Base-by-base conservation (phyloP, 2,329 filamentous ascomycete genomes). In the Gyromitra esculenta region DNA sequence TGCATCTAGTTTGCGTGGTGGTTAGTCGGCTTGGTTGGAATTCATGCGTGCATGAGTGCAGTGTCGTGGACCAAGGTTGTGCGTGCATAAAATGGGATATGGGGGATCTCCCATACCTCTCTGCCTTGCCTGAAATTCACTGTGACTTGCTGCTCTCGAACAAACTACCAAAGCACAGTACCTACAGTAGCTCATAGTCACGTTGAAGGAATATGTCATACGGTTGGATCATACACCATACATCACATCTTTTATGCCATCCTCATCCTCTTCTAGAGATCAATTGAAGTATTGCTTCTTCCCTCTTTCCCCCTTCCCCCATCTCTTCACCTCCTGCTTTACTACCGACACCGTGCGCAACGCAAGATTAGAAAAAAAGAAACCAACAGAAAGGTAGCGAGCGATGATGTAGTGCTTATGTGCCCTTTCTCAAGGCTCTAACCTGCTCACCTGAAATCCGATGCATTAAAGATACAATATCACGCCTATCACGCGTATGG, bases 11-110 rank as follows among this genome's bases (percentile, higher is more conserved):
- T 70, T 43, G 37, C 18, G 2, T 60, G 18, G 57, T 71, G 59
- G 59, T 64, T 71, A 71, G 43, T 64, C 68, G 68, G 68, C 52
- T 64, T 39, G 68, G 60, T 71, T 71, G 65, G 57, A 56, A 62
- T 60, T 64, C 59, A 62, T 56, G 65, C 41, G 64, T 74, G 71
- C 48, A 63, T 74, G 71, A 60, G 62, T 62, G 63, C 63, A 54
- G 60, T 68, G 71, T 66, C 50, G 50, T 74, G 64, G 41, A 67
- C 62, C 63, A 54, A 73, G 63, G 64, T 74, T 25, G 71, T 74
- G 72, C 72, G 65, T 75, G 72, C 72, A 75, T 75, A 70, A 59
- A 75, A 50, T 63, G 45, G 67, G 57, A 62, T 48, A 37, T 52
- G 15, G 45, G 18, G 56, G 66, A 64, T 70, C 66, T 68, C 56